Evolutionary conservation across 2,329 filamentous ascomycete species (phyloP), one percentile per base, ranked within the genome.

Genomic region (Onygenales sp.): DNA sequence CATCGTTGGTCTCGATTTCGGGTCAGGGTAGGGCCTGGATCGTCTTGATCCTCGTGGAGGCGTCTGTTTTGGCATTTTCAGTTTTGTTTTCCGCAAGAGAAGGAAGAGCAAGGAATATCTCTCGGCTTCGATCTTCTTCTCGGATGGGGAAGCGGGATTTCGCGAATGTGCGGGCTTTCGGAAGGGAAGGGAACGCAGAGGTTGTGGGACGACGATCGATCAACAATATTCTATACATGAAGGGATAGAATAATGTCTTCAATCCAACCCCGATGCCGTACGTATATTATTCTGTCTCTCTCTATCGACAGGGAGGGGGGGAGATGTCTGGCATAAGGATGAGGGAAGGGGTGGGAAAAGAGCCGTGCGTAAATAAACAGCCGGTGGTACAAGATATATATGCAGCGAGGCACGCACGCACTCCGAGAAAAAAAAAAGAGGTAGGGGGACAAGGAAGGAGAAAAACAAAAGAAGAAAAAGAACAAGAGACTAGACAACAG

Each of bases 41-140:
- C 50, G 48, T 49, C 48, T 57, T 31, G 52, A 46, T 46, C 42
- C 48, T 54, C 55, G 48, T 8, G 54, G 47, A 13, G 55, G 43
- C 50, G 57, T 54, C 57, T 59, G 57, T 52, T 55, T 59, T 54
- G 57, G 57, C 57, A 59, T 59, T 54, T 59, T 50, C 55, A 54
- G 57, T 53, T 41, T 14, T 48, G n/a, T 48, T 17, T 38, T 8
- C 7, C 9, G 31, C 33, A 39, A 14, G 32, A 7, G 44, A 33
- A 42, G 36, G 49, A 38, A 17, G 11, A 21, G 21, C 17, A 48
- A 43, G 45, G 47, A 54, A 43, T 44, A 41, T 46, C 47, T 35
- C 43, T 48, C 51, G 36, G 41, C 31, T 36, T 51, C 48, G 36
- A 39, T 35, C 27, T 27, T 17, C 13, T 21, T 10, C 7, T 27